Evolutionary conservation across 2,329 filamentous ascomycete genomes (phyloP), one percentile per base, ranked within the genome.

Genomic region (Sarocladium kiliense): DNA sequence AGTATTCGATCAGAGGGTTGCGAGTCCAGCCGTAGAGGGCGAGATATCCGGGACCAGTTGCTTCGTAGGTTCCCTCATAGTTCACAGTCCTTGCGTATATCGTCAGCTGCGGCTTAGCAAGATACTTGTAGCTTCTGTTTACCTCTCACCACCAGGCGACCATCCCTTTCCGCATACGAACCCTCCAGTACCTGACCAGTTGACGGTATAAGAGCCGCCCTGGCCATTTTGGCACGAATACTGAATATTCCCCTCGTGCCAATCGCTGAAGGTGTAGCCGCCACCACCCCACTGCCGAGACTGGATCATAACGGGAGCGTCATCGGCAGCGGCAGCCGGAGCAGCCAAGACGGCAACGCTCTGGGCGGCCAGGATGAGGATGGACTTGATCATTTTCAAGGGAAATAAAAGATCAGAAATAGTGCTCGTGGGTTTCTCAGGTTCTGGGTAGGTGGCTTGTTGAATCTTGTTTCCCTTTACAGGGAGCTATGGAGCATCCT

Each of bases 21-120:
- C 59, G 62, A 3, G 68, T 71, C 71, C 70, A 74, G 54, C 71
- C 71, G 60, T 74, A 73, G 44, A 74, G 61, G 55, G 73, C 66
- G 34, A 77, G 70, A 66, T 77, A 76, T 27, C 77, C 69, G 69
- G 80, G 79, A 58, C 76, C 76, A 55, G 68, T 71, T 54, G 75
- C 71, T 55, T 64, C 69, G 70, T 74, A 81, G 39, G 66, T 68
- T 39, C 74, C 78, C 14, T 66, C 69, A 70, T 78, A 81, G 58
- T 66, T 74, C 62, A 82, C 78, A 54, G 67, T 71, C 58, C 77
- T 80, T 62, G 7, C 16, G 5, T 14, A n/a, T n/a, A n/a, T n/a
- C n/a, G n/a, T n/a, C n/a, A n/a, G n/a, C n/a, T n/a, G n/a, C n/a
- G n/a, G n/a, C n/a, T n/a, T n/a, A n/a, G n/a, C n/a, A n/a, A n/a